These are phyloP conservation scores for Pseudogymnoascus sp. DNA, from an alignment of 2,329 filamentous ascomycete genomes.

Conservation along the genomic window DNA sequence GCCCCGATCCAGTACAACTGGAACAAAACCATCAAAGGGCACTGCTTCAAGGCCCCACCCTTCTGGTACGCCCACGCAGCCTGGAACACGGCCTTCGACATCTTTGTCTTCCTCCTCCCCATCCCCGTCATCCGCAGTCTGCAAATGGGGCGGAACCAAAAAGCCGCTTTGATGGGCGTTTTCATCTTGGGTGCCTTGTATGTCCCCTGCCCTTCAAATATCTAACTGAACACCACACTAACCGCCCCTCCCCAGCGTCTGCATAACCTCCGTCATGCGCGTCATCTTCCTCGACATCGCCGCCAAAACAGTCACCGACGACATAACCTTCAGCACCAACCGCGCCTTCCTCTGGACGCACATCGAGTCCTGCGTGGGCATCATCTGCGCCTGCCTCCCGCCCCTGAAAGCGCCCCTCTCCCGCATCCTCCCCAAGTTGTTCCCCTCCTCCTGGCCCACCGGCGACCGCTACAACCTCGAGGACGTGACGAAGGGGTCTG, in stretches of 20 bases:
- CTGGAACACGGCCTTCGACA: slow-evolving; percentile 9
- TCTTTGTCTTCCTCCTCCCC: neutral
- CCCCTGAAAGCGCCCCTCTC: slow-evolving; percentile 11
- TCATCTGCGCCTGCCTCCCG: slow-evolving; percentile 14
- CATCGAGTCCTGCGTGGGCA: slow-evolving; percentile 13
- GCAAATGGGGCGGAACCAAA: neutral
- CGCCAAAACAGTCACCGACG: neutral
- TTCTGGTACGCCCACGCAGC: slow-evolving; percentile 15
- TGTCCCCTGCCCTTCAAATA: neutral
- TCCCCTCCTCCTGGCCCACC: neutral
- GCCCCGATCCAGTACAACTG: slow-evolving; percentile 12
- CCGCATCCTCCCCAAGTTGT: neutral
- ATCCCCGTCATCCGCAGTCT: neutral
- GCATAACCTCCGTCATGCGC: neutral
- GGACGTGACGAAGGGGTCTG: neutral
- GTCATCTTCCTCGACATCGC: neutral
- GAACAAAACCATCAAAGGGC: slow-evolving; percentile 7
- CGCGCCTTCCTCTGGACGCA: slow-evolving; percentile 15
- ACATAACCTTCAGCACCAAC: slow-evolving; percentile 3
- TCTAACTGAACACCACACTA: neutral
- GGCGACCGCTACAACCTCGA: neutral
- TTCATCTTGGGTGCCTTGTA: neutral
- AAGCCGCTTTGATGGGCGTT: neutral
- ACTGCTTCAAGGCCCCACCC: slow-evolving; percentile 14
- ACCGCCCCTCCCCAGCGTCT: neutral